Base-by-base conservation (phyloP, 192 early-diverging fungal species). In the Mortierella antarctica region DNA sequence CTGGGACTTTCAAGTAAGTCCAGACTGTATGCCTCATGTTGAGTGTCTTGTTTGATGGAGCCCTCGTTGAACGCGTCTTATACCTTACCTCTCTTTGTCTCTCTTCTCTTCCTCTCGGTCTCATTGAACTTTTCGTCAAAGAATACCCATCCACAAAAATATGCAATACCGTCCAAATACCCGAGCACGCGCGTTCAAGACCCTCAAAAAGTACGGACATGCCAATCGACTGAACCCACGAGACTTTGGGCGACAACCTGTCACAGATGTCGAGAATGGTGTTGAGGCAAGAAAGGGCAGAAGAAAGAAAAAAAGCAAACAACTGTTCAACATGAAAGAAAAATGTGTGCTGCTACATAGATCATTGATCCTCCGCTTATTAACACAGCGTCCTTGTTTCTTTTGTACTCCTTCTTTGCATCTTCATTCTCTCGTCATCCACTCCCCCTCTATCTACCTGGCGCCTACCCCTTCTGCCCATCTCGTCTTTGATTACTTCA, bases 221-320 rank as follows among this genome's bases (percentile, higher is more conserved):
- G 70, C 71, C 51, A 20, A 48, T 20, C 77, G 77, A 39, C 60
- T 80, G 5, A 55, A 52, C 53, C 69, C 65, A 0, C 8, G 77
- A 3, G 70, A 71, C 31, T 72, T 80, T 58, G 77, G 77, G 4
- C 69, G 65, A 7, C 64, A 58, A 7, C 73, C 83, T 11, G 67
- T 87, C 39, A 75, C 73, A 8, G 81, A 84, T 64, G 81, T 82
- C 21, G 72, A 82, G 23, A 83, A 84, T 56, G 83, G 84, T 64
- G 51, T 84, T 41, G 86, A 80, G 70, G 77, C 71, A 62, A 46
- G 20, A 31, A 31, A 31, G 31, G 31, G 31, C 31, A 31, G 31
- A 31, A 31, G 31, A 31, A 31, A 31, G n/a, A 31, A 31, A 31
- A 31, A 31, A 31, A 31, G 31, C 1, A 3, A 31, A 31, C 31